Conservation (phyloP, 2,329 filamentous ascomycete genomes). For the Erysiphe pulchra region DNA sequence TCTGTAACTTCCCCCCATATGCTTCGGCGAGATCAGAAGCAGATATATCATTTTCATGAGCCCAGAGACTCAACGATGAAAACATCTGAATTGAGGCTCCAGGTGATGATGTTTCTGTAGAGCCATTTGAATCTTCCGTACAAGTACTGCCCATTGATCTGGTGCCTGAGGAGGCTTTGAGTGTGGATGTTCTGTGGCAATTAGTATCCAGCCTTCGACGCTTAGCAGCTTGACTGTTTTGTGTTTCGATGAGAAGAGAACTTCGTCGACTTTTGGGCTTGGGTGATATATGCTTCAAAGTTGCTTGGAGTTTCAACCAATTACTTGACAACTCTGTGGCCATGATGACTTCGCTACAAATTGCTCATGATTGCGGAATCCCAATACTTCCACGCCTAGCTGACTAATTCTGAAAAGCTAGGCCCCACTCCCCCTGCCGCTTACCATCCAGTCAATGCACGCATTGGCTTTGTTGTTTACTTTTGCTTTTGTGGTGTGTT, state of each 20-base stretch:
- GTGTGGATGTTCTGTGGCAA: not conserved
- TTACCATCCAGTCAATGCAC: too few species aligned
- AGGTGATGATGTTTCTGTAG: conserved; percentile 10
- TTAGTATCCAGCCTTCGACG: conserved; percentile 3
- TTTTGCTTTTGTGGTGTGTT: too few species aligned
- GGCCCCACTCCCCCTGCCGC: too few species aligned
- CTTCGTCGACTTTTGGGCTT: conserved; percentile 14
- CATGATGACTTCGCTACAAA: conserved; percentile 6
- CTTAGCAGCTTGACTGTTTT: conserved; percentile 13
- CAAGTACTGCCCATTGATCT: conserved; percentile 1
- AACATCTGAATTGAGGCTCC: conserved; percentile 17
- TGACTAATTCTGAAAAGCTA: too few species aligned
- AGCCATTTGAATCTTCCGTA: not conserved
- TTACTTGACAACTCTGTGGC: conserved; percentile 31
- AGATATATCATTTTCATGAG: conserved; percentile 33
- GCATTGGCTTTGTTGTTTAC: too few species aligned
- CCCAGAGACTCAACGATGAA: conserved; percentile 30
- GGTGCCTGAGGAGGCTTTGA: conserved; percentile 6
- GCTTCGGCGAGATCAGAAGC: conserved; percentile 32
- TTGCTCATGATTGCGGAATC: too few species aligned
- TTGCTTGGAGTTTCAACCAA: conserved; percentile 54
- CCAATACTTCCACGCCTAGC: too few species aligned
- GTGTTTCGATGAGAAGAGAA: conserved; percentile 10
- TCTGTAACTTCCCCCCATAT: conserved; percentile 21
- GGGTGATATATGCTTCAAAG: conserved; percentile 20